These are phyloP conservation scores for Stemphylium vesicarium DNA, from an alignment of 2,329 filamentous ascomycete genomes.

Conservation along the genomic window DNA sequence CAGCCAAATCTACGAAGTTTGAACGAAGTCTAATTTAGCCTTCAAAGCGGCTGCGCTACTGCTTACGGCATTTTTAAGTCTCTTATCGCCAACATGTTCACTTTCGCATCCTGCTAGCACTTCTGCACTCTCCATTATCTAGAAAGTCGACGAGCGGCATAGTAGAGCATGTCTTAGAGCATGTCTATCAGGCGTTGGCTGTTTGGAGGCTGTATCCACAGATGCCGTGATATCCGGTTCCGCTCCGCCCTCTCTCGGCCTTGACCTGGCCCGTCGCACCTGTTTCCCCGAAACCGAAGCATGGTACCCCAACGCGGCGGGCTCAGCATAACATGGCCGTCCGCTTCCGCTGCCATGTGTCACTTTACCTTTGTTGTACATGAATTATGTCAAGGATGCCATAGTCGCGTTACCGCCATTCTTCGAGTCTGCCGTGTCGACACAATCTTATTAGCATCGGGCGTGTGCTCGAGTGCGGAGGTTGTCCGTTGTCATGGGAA, in stretches of 20 bases:
- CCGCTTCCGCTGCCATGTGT: too few species aligned
- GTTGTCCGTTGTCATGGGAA: background rate
- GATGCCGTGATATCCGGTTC: constrained; percentile 14
- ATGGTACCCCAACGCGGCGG: background rate
- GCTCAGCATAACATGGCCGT: background rate
- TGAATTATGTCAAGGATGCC: too few species aligned
- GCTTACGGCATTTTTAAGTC: background rate
- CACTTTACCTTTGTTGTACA: too few species aligned
- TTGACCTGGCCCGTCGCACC: constrained; percentile 1
- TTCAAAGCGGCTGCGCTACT: constrained; percentile 13
- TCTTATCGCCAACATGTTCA: background rate
- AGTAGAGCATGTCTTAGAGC: background rate
- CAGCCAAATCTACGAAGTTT: constrained; percentile 3
- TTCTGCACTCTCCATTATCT: background rate
- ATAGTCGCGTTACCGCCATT: too few species aligned
- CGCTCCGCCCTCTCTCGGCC: constrained; percentile 2
- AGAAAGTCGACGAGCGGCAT: too few species aligned
- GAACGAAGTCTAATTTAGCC: constrained; percentile 10
- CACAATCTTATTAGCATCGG: too few species aligned
- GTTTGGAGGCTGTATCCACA: constrained; percentile 2
- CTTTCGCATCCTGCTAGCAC: background rate
- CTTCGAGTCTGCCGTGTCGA: too few species aligned
- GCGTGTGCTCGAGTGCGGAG: background rate
- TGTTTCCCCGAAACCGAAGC: constrained; percentile 1
- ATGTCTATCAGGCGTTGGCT: background rate